phyloP scores from a whole-genome alignment of 108 stramenopile genomes.

The Nitzschia putrida region DNA sequence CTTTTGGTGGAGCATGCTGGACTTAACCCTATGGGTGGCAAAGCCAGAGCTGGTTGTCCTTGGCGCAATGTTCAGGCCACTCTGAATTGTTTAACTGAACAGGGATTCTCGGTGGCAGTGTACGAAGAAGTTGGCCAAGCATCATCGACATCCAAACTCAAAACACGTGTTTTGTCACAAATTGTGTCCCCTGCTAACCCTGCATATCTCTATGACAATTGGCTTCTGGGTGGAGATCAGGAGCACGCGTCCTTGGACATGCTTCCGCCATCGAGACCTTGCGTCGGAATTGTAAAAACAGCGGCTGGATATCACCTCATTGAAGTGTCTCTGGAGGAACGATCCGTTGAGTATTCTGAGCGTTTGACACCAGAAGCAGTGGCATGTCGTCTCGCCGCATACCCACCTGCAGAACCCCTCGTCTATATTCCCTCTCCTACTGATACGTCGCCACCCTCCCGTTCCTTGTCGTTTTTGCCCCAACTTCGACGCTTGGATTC shows the following conservation, averaged over 20 bases:
- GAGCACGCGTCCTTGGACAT: constrained; percentile 23
- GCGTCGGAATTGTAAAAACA: constrained; percentile 73
- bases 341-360: constrained; percentile 72
- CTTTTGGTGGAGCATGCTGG: constrained; percentile 93
- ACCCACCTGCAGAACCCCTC: constrained; percentile 79
- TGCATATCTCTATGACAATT: constrained; percentile 88
- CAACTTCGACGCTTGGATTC: neutral
- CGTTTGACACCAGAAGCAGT: constrained; percentile 81
- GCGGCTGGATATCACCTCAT: constrained; percentile 77
- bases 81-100: constrained; percentile 77
- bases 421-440: constrained; percentile 61
- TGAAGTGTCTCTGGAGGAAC: constrained; percentile 73
- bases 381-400: constrained; percentile 75
- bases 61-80: constrained; percentile 87
- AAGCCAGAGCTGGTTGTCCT: constrained; percentile 93
- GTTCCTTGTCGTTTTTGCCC: constrained; percentile 29
- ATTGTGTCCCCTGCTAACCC: constrained; percentile 90
- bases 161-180: constrained; percentile 74
- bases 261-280: constrained; percentile 61
- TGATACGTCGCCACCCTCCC: constrained; percentile 14
- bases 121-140: constrained; percentile 78
- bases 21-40: constrained; percentile 93
- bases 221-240: constrained; percentile 40
- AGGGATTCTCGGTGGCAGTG: constrained; percentile 89
- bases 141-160: constrained; percentile 40